Conservation (phyloP, 768 basidiomycete genomes). For the Mycena haematopus region DNA sequence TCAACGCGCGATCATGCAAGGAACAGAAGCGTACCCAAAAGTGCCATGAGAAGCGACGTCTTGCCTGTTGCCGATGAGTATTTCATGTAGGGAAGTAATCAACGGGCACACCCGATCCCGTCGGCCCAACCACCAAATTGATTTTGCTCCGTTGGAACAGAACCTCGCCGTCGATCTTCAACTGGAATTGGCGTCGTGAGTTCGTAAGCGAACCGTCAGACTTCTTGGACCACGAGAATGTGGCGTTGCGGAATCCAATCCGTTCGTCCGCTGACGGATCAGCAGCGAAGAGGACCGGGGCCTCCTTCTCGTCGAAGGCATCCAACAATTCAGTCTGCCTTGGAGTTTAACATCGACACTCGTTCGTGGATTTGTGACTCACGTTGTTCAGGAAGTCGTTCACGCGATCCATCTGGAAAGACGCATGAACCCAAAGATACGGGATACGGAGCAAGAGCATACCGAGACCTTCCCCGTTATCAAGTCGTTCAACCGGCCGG, state of each 20-base stretch:
- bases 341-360: background rate
- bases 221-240: constrained; percentile 59
- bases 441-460: background rate
- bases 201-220: constrained; percentile 37
- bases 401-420: constrained; percentile 49
- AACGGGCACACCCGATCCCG: constrained; percentile 42
- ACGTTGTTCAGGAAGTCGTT: constrained; percentile 49
- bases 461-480: constrained; percentile 65
- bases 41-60: constrained; percentile 69
- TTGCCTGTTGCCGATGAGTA: constrained; percentile 64
- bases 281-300: constrained; percentile 14
- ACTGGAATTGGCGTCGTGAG: constrained; percentile 51
- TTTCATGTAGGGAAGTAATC: constrained; percentile 37
- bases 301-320: constrained; percentile 36
- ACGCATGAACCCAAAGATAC: background rate
- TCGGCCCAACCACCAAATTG: constrained; percentile 67
- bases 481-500: constrained; percentile 6
- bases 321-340: constrained; percentile 57
- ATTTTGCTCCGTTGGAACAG: constrained; percentile 58
- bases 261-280: constrained; percentile 30
- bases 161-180: constrained; percentile 58
- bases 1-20: constrained; percentile 38
- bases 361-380: constrained; percentile 1
- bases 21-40: constrained; percentile 51
- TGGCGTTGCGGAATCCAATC: constrained; percentile 60